A percentile compares a stretch with the other conserved stretches of the same genome.
Conservation (phyloP, 768 basidiomycete genomes). For the Russula brevipes region DNA sequence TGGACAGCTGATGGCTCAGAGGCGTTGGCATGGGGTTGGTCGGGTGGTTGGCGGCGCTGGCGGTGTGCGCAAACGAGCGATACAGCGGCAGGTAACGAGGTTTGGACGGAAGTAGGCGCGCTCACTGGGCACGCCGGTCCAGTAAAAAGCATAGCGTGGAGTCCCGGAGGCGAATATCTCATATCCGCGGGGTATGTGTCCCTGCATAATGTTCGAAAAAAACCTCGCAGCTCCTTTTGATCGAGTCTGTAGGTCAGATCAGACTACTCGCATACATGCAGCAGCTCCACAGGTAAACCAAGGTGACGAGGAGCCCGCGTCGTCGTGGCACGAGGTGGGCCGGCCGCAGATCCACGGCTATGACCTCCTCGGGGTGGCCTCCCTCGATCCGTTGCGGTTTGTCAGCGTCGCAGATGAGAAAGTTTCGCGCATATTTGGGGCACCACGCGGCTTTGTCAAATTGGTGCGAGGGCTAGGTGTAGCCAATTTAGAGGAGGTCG, state of each 20-base stretch:
- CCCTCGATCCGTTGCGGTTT: conserved; percentile 71
- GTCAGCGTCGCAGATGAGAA: conserved; percentile 95
- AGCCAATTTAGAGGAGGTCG: conserved; percentile 41
- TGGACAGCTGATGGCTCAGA: conserved; percentile 66
- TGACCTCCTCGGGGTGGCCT: conserved; percentile 76
- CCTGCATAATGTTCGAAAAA: conserved; percentile 1
- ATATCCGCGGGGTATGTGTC: conserved; percentile 71
- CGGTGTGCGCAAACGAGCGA: conserved; percentile 33
- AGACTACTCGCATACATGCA: conserved; percentile 90
- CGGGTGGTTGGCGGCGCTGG: conserved; percentile 93
- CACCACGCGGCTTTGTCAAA: conserved; percentile 74
- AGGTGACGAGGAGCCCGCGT: conserved; percentile 15
- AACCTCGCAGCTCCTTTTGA: background rate
- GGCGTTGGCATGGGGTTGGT: conserved; percentile 87
- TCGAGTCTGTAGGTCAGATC: conserved; percentile 61
- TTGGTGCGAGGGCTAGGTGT: conserved; percentile 49
- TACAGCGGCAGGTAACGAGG: conserved; percentile 31
- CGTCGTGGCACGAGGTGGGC: conserved; percentile 78
- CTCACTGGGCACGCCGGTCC: conserved; percentile 80
- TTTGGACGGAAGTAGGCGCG: conserved; percentile 76
- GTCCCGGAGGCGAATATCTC: conserved; percentile 78
- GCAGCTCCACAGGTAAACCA: conserved; percentile 35
- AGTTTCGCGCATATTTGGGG: conserved; percentile 89
- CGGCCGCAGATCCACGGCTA: conserved; percentile 98
- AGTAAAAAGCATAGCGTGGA: conserved; percentile 82